Evolutionary conservation across 495 filamentous ascomycete species (phyloP).

Genomic region (Neurospora sp.): DNA sequence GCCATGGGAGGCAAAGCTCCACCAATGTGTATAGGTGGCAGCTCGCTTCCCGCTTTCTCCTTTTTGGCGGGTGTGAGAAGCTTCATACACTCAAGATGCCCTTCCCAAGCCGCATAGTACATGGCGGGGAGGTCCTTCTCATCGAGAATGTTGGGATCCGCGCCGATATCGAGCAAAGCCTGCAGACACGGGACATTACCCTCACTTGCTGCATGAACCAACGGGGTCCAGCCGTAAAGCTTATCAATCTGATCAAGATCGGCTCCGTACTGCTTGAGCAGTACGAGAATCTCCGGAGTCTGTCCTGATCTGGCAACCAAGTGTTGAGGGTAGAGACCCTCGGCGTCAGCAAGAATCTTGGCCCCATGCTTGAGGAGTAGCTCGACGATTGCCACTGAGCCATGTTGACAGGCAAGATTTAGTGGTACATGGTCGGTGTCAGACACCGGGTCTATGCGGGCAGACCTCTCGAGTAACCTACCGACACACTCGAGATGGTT

Average conservation of each 20-base stretch:
- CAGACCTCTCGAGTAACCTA: constrained; percentile 58
- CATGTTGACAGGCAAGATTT: constrained; percentile 89
- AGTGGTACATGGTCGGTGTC: constrained; percentile 89
- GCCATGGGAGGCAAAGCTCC: constrained; percentile 26
- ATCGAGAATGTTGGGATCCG: constrained; percentile 64
- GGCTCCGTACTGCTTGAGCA: constrained; percentile 80
- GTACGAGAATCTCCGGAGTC: constrained; percentile 62
- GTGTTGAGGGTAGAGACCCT: constrained; percentile 96
- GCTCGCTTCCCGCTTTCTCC: constrained; percentile 18
- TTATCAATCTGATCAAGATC: constrained; percentile 89
- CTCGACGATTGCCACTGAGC: constrained; percentile 69
- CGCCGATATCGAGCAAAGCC: constrained; percentile 64
- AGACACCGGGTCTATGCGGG: constrained; percentile 69
- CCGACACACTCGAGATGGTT: constrained; percentile 68
- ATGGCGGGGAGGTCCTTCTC: constrained; percentile 90
- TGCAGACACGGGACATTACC: constrained; percentile 82
- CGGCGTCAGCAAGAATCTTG: constrained; percentile 76
- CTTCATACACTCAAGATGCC: constrained; percentile 87
- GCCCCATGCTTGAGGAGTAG: constrained; percentile 72
- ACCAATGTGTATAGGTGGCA: constrained; percentile 18
- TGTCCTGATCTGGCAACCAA: constrained; percentile 86
- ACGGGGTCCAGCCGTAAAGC: constrained; percentile 91
- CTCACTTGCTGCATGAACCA: constrained; percentile 95
- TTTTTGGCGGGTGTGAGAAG: constrained; percentile 55
- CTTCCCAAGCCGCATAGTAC: constrained; percentile 99